phyloP scores from a whole-genome alignment of 2,329 filamentous ascomycete genomes.

The Blastomyces parvus region DNA sequence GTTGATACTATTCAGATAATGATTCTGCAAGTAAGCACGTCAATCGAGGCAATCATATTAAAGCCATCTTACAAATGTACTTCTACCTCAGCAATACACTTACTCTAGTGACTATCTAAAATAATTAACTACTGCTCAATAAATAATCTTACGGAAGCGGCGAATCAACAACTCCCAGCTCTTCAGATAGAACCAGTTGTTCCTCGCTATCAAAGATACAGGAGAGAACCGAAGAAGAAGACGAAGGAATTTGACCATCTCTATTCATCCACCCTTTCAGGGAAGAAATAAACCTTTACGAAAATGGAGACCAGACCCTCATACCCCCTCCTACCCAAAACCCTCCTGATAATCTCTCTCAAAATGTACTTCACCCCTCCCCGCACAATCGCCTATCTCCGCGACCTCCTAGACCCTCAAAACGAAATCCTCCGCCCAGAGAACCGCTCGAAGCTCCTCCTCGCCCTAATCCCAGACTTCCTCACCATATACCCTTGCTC shows the following conservation, averaged over 20 bases:
- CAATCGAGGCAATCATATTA: background rate
- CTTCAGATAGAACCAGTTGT: background rate
- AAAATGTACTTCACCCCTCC: constrained; percentile 56
- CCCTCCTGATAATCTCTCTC: constrained; percentile 31
- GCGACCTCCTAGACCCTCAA: constrained; percentile 40
- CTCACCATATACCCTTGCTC: constrained; percentile 49
- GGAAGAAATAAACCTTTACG: background rate
- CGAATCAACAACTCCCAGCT: too few relatives aligned
- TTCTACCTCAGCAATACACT: background rate
- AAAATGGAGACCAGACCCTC: constrained; percentile 13
- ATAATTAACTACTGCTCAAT: background rate
- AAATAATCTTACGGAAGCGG: background rate
- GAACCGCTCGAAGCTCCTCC: constrained; percentile 47
- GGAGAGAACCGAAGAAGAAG: background rate
- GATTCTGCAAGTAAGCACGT: background rate
- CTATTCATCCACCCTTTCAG: background rate
- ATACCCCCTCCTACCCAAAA: constrained; percentile 29
- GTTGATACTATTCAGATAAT: background rate
- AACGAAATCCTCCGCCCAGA: constrained; percentile 35
- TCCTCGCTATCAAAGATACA: background rate
- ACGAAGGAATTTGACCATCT: background rate
- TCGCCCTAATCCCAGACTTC: constrained; percentile 73
- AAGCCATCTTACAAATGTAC: background rate
- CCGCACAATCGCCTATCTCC: constrained; percentile 49
- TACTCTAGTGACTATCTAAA: background rate